Base-by-base conservation (phyloP, 331 rosid genomes). In the Stylosanthes scabra region DNA sequence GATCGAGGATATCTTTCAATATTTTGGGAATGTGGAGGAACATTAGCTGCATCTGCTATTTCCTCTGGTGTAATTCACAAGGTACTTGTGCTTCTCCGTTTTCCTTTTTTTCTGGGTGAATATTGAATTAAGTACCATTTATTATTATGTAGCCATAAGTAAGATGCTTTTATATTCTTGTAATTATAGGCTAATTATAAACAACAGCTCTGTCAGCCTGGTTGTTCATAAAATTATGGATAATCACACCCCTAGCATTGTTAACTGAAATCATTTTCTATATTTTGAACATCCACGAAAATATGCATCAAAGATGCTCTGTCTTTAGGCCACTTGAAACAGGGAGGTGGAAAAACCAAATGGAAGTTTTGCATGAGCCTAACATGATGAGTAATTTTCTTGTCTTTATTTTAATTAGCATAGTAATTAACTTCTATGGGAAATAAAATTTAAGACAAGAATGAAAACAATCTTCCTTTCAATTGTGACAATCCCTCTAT, bases 11-110 rank as follows among this genome's bases (percentile, higher is more conserved):
- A 83, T 84, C 97, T 95, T 83, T 95, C 97, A 25, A 80, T 95
- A 78, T 82, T 91, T 51, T 94, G 99, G 99, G 97, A 92, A 81
- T 91, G 97, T 0, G 99, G 97, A 74, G 99, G 99, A 70, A 88
- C 97, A 29, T 80, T 95, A 76, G 92, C 99, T 63, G 99, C 97
- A 3, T 86, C 99, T 59, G 99, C 99, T 68, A 92, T 95, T 83
- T 88, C 96, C 49, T 77, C 93, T 72, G 97, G 99, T 75, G 88
- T 92, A 68, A 80, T 92, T 81, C 97, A 90, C 84, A 90, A 94
- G 97, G 97, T 91, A 37, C 71, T 64, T 63, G 25, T 67, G 44
- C 9, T 64, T 74, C 70, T 34, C 40, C n/a, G 2, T 61, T 74
- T 79, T 51, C 13, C 5, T 34, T 34, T 34, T 61, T 60, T 73